These are phyloP conservation scores for Arbutus unedo DNA, from an alignment of 148 eudicot species.

Conservation along the genomic window DNA sequence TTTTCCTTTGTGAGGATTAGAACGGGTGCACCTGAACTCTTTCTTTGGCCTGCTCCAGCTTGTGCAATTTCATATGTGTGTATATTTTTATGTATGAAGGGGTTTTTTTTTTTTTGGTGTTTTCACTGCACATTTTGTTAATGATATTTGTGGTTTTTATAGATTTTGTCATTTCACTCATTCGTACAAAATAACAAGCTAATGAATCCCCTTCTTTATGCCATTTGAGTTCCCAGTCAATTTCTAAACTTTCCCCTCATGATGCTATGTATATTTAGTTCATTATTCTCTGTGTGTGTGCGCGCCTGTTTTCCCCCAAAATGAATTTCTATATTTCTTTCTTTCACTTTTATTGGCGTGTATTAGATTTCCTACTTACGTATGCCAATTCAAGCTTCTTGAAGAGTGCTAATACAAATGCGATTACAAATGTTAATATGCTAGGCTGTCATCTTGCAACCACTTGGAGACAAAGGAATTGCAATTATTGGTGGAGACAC, in stretches of 20 bases:
- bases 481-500: conserved; percentile 85
- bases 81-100: background rate
- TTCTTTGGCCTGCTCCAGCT: conserved; percentile 5
- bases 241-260: too few species aligned
- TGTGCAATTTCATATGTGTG: too few species aligned
- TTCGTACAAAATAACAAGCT: too few species aligned
- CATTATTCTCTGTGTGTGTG: background rate
- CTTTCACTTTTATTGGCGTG: background rate
- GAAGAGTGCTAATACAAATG: conserved; percentile 12
- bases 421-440: background rate
- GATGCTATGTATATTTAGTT: background rate
- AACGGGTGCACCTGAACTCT: background rate
- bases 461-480: conserved; percentile 77
- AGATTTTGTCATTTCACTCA: too few species aligned
- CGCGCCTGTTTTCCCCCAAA: background rate
- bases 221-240: too few species aligned
- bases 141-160: background rate
- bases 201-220: too few species aligned
- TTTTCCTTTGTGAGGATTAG: background rate
- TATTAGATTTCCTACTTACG: background rate
- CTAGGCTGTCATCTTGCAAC: conserved; percentile 93
- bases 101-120: background rate
- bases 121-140: background rate
- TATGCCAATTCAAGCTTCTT: conserved; percentile 4
- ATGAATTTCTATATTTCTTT: background rate